phyloP scores from a whole-genome alignment of 148 eudicot genomes.

The Heliamphora exappendiculata region DNA sequence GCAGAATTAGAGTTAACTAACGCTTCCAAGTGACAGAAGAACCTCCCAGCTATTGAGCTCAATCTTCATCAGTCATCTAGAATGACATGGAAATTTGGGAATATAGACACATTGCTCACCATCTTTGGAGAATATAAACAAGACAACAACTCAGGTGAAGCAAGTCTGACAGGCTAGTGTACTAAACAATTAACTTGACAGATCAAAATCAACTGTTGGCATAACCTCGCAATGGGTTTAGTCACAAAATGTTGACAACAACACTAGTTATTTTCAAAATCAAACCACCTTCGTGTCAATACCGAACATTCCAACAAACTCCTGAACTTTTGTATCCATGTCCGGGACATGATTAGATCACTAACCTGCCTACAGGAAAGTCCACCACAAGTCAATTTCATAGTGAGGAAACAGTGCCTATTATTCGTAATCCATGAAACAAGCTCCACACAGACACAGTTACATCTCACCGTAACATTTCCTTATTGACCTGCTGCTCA shows the following conservation, averaged over 20 bases:
- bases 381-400: not conserved
- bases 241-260: constrained; percentile 8
- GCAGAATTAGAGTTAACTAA: not conserved
- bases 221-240: not conserved
- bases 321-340: not conserved
- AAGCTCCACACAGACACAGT: not conserved
- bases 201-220: not conserved
- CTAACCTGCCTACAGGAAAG: not conserved
- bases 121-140: not conserved
- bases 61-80: not conserved
- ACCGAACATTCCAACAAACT: not conserved
- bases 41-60: not conserved
- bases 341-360: not conserved
- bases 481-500: not conserved
- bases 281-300: constrained; percentile 2
- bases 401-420: not conserved
- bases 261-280: not conserved
- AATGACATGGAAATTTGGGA: not conserved
- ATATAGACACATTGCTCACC: not conserved
- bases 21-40: not conserved
- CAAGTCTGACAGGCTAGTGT: not conserved
- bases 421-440: constrained; percentile 5
- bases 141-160: not conserved
- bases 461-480: not conserved
- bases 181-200: not conserved